Evolutionary conservation across 345 rosid genomes (phyloP), one percentile per base, ranked within the genome.

Genomic region (Rhizophora apiculata): DNA sequence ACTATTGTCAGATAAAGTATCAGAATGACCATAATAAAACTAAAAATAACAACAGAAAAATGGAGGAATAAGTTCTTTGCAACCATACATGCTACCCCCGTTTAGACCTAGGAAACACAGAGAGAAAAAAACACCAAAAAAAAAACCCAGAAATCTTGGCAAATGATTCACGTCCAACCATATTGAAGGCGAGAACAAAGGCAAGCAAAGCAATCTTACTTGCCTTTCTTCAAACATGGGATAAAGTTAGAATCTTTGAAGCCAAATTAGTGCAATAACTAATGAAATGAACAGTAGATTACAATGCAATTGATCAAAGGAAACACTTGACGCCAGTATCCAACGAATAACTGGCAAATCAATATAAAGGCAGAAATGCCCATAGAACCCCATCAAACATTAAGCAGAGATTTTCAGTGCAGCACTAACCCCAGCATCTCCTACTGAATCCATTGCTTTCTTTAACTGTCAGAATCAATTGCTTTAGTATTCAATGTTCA

Each of bases 381-480:
- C 49, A 48, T 24, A 4, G 26, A 57, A 10, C 8, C 8, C 10
- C 34, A 39, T n/a, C 39, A 63, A 31, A 51, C 49, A 60, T 0
- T 5, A 63, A 63, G 65, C 65, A n/a, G 15, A 36, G 65, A n/a
- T 39, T 63, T 36, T 16, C 29, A 62, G 15, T 63, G 5, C 13
- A 39, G 15, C 24, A 73, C 77, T 67, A 54, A 73, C 77, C 68
- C 68, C 66, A 13, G 63, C 36, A 52, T 62, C 77, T 67, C 58
- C 77, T 36, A 67, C 63, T 58, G 26, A 31, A 30, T 62, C 72
- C 77, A 73, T 73, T 43, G 54, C 61, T 46, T 8, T 34, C 22
- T 26, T 27, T 26, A 22, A 32, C 20, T 30, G 6, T 65, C 70
- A 66, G 27, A 55, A 32, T 29, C 37, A 3, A 51, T 43, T 39